Base-by-base conservation (phyloP, 805 yeast species). In the Kodamaea hsintzibuensis region DNA sequence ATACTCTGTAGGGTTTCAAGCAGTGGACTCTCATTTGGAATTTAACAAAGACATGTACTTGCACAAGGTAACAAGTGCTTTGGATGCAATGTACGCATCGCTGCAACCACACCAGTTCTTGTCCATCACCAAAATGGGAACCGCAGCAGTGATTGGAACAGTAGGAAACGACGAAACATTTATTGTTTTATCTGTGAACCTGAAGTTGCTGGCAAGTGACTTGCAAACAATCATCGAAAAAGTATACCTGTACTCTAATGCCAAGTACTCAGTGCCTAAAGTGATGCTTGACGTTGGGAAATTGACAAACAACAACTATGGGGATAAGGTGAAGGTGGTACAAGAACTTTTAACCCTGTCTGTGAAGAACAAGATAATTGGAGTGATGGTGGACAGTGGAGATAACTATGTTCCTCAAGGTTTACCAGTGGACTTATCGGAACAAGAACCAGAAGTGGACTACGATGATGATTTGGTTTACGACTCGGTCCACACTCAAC, bases 141-240 rank as follows among this genome's bases (percentile, higher is more conserved):
- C 76, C 1, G 82, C 76, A 10, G 77, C 82, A 0, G 78, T 77
- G 27, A 79, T 77, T 8, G 79, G 79, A 13, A 80, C 84, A 1
- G 65, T 64, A 7, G 85, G 85, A 1, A 81, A 81, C 62, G 60
- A 64, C 17, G 83, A 81, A 56, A 78, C 84, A 1, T 81, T 81
- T 61, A 59, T 78, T 10, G 66, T 79, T 9, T 55, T 80, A 46
- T 61, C 69, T 43, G 55, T 73, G 10, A 64, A 64, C 38, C 30
- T 44, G 25, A 50, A 56, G 27, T 13, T 62, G n/a, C 19, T 44
- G 7, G 44, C 50, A 33, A 54, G 50, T 8, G 66, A 66, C 18
- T 47, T 67, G 42, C 45, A 51, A 19, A 52, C 45, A 6, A 17
- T 54, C 7, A 55, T 64, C 25, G 52, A 50, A 2, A 53, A 50